These are phyloP conservation scores for Cucumis melo DNA, from an alignment of 306 rosid genomes.

Conservation along the genomic window DNA sequence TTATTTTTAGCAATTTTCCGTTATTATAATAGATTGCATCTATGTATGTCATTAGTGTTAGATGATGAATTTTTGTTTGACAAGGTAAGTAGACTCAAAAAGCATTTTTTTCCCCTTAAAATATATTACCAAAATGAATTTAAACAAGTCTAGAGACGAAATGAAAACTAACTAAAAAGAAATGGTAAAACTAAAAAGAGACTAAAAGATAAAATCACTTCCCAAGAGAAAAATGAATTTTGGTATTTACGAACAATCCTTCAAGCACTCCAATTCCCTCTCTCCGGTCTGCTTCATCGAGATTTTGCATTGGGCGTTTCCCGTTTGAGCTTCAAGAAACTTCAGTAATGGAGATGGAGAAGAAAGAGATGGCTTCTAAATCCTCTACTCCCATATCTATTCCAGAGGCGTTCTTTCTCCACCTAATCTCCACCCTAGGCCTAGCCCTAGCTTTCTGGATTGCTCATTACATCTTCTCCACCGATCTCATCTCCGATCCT, in stretches of 20 bases:
- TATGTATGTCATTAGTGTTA: no score
- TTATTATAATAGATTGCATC: no score
- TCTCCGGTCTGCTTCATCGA: background rate
- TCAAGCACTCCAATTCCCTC: background rate
- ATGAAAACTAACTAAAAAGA: no score
- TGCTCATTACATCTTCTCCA: conserved; percentile 17
- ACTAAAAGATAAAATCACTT: no score
- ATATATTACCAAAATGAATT: no score
- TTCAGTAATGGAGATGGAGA: background rate
- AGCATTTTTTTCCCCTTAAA: no score
- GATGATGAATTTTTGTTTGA: no score
- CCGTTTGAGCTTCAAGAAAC: background rate
- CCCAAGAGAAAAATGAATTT: no score
- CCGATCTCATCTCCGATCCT: conserved; percentile 31
- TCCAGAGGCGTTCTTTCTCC: conserved; percentile 15
- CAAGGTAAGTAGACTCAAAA: no score
- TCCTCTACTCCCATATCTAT: background rate
- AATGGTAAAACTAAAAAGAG: no score
- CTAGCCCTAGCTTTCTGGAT: conserved; percentile 17
- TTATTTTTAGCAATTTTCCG: no score
- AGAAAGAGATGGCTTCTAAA: background rate
- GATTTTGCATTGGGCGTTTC: background rate
- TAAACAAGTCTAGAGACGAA: no score
- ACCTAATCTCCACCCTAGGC: conserved; percentile 18
- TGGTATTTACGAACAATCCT: background rate